A percentile compares a stretch with the other conserved stretches of the same genome.
These are phyloP conservation scores for Arctostaphylos glauca DNA, from an alignment of 148 eudicot genomes.

Conservation along the genomic window DNA sequence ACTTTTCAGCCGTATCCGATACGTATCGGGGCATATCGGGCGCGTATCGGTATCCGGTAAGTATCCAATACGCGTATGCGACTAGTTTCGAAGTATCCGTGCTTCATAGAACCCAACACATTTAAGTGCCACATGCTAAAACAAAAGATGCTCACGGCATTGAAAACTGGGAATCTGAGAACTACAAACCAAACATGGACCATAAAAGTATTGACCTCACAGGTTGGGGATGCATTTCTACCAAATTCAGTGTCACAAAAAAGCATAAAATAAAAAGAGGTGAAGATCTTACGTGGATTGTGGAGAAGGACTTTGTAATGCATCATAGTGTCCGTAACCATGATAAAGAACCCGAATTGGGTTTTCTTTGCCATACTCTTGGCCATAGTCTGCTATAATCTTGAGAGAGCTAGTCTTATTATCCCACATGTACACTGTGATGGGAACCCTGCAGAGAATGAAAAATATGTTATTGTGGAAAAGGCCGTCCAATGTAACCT, in stretches of 20 bases:
- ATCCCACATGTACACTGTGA: conserved; percentile 73
- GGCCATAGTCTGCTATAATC: conserved; percentile 81
- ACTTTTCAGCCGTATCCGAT: too few species aligned
- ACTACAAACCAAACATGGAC: background rate
- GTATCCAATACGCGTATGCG: too few species aligned
- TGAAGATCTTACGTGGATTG: conserved; percentile 19
- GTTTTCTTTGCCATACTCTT: conserved; percentile 62
- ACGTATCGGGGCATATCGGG: too few species aligned
- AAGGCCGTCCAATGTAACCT: background rate
- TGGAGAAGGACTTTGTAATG: conserved; percentile 31
- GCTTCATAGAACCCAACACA: background rate
- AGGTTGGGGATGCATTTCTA: background rate
- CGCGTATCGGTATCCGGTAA: too few species aligned
- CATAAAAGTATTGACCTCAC: background rate
- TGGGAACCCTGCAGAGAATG: conserved; percentile 62
- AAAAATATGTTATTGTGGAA: background rate
- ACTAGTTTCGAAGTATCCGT: too few species aligned
- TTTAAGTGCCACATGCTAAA: background rate
- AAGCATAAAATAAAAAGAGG: background rate
- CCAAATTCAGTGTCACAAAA: background rate
- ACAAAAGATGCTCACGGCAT: background rate
- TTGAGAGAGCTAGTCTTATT: conserved; percentile 44
- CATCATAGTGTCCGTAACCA: conserved; percentile 87
- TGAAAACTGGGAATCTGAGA: background rate
- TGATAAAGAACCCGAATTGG: conserved; percentile 71